Conservation (phyloP, 106 monocot species). For the Apostasia shenzhenica region DNA sequence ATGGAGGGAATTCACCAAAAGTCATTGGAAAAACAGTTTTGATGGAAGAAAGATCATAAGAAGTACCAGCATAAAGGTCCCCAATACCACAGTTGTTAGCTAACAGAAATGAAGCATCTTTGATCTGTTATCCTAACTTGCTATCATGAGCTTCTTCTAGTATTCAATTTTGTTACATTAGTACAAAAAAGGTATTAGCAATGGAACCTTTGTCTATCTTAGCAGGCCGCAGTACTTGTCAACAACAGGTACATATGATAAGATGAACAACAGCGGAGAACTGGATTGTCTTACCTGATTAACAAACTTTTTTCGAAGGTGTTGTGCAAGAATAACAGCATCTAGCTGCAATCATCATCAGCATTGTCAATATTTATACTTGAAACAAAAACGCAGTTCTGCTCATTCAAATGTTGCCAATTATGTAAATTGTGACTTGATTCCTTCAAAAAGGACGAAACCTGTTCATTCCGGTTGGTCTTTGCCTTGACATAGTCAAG, state of each 20-base stretch:
- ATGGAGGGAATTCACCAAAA: too few species aligned
- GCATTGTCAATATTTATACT: background rate
- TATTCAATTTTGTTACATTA: background rate
- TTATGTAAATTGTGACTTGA: background rate
- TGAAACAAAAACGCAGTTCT: background rate
- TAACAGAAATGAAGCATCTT: too few species aligned
- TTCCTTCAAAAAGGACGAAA: constrained; percentile 14
- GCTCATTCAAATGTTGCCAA: background rate
- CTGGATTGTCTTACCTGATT: constrained; percentile 51
- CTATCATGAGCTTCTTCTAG: background rate
- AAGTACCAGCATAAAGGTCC: too few species aligned
- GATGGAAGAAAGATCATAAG: too few species aligned
- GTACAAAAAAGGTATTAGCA: background rate
- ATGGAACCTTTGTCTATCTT: too few species aligned
- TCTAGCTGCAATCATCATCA: constrained; percentile 49
- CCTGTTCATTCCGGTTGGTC: constrained; percentile 63
- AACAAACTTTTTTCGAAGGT: constrained; percentile 57
- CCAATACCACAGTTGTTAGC: too few species aligned
- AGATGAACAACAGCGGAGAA: background rate
- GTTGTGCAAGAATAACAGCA: constrained; percentile 84
- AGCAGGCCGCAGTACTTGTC: too few species aligned
- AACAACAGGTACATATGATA: too few species aligned
- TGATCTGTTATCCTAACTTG: too few species aligned
- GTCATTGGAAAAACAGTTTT: too few species aligned
- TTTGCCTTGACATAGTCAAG: constrained; percentile 75